phyloP scores from a whole-genome alignment of 1,284 basidiomycete genomes.

The Waitea zeae region DNA sequence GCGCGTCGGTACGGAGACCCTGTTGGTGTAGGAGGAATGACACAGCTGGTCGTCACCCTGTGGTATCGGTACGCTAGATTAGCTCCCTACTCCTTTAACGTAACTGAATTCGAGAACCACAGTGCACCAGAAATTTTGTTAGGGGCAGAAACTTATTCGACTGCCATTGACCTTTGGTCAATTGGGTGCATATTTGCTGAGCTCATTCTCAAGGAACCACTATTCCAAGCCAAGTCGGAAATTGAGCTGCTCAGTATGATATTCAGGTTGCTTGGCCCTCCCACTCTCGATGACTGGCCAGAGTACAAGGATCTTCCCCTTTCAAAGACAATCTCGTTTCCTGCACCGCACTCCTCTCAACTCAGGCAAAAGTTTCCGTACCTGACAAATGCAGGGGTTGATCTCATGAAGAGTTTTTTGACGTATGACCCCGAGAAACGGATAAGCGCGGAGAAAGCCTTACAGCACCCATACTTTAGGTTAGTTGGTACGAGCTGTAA shows the following conservation, averaged over 20 bases:
- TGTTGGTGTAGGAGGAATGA: slow-evolving; percentile 83
- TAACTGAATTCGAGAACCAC: slow-evolving; percentile 8
- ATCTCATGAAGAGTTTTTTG: slow-evolving; percentile 70
- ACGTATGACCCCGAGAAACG: slow-evolving; percentile 80
- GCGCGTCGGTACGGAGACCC: slow-evolving; percentile 94
- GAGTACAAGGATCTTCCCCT: slow-evolving; percentile 66
- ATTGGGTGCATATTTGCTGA: slow-evolving; percentile 99
- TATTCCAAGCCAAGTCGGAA: slow-evolving; percentile 94
- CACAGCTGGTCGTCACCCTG: slow-evolving; percentile 91
- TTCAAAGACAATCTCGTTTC: slow-evolving; percentile 62
- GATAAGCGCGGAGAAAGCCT: slow-evolving; percentile 76
- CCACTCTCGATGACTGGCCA: slow-evolving; percentile 78
- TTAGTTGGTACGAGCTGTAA: slow-evolving; percentile 18
- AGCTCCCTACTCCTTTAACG: slow-evolving; percentile 3
- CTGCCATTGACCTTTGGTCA: slow-evolving; percentile 97
- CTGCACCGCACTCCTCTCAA: slow-evolving; percentile 57
- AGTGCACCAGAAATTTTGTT: slow-evolving; percentile 94
- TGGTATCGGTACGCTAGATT: slow-evolving; percentile 75
- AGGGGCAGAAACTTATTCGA: slow-evolving; percentile 85
- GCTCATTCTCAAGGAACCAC: slow-evolving; percentile 80
- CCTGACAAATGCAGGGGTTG: slow-evolving; percentile 69
- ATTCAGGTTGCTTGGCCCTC: slow-evolving; percentile 83
- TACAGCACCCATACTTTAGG: slow-evolving; percentile 88
- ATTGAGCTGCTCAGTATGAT: slow-evolving; percentile 88
- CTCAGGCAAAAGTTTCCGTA: slow-evolving; percentile 69